phyloP scores from a whole-genome alignment of 2,329 filamentous ascomycete genomes.

The Dactylellina leptospora region DNA sequence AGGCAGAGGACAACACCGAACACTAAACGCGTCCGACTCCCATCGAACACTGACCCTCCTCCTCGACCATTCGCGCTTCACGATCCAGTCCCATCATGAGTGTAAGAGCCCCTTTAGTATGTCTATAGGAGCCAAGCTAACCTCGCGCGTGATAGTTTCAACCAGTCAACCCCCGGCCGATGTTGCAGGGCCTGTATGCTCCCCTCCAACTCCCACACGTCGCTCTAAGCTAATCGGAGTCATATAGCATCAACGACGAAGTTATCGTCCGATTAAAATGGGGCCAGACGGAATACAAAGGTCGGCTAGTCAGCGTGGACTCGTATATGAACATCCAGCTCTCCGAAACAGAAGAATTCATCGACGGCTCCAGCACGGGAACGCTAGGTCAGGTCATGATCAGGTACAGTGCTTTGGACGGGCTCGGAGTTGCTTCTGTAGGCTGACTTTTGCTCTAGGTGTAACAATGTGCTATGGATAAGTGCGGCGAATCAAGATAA shows the following conservation, averaged over 20 bases:
- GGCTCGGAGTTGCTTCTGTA: not conserved
- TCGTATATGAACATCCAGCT: slow-evolving; percentile 99
- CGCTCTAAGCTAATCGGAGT: not conserved
- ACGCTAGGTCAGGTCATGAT: slow-evolving; percentile 91
- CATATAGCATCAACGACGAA: slow-evolving; percentile 79
- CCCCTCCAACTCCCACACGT: slow-evolving; percentile 4
- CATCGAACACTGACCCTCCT: slow-evolving; percentile 4
- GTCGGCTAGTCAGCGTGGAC: slow-evolving; percentile 88
- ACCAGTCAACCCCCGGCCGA: slow-evolving; percentile 94
- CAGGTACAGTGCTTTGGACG: slow-evolving; percentile 66
- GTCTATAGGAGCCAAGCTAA: not conserved
- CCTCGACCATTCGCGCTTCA: slow-evolving; percentile 4
- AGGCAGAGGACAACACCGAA: slow-evolving; percentile 2
- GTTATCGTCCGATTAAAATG: slow-evolving; percentile 95
- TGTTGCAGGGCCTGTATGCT: slow-evolving; percentile 88
- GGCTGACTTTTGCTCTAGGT: slow-evolving; percentile 64
- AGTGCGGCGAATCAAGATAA: slow-evolving; percentile 44
- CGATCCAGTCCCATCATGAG: slow-evolving; percentile 47
- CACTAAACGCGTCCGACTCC: slow-evolving; percentile 34
- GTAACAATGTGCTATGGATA: slow-evolving; percentile 98
- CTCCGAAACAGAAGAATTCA: slow-evolving; percentile 87
- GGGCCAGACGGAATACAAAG: slow-evolving; percentile 97
- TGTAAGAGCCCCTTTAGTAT: slow-evolving; percentile 8
- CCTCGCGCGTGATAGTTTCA: slow-evolving; percentile 70
- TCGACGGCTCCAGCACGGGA: slow-evolving; percentile 84